Conservation (phyloP, 192 early-diverging fungal species). For the Entomortierella beljakovae region DNA sequence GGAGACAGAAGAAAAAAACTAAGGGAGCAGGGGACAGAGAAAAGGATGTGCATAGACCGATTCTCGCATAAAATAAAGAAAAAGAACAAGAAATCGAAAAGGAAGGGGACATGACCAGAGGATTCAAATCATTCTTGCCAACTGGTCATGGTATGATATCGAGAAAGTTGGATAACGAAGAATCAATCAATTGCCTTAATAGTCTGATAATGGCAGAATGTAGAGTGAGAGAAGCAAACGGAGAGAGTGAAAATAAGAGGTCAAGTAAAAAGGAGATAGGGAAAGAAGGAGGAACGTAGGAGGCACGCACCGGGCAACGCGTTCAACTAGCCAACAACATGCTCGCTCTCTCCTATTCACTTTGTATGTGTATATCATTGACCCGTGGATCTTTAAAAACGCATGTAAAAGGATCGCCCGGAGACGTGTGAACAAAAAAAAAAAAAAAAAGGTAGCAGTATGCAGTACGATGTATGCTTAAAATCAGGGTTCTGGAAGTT, state of each 20-base stretch:
- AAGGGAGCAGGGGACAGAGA: slow-evolving; percentile 23
- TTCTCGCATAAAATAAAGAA: slow-evolving; percentile 7
- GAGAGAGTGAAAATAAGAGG: neutral
- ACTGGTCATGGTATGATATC: neutral
- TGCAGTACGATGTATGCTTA: too few relatives aligned
- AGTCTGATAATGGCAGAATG: neutral
- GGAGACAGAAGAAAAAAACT: slow-evolving; percentile 9
- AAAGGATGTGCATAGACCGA: neutral
- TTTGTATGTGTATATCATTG: too few relatives aligned
- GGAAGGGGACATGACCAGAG: neutral
- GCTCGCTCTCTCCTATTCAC: neutral
- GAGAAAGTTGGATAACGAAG: neutral
- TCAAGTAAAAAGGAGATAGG: neutral
- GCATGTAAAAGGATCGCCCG: neutral
- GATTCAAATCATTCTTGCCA: too few relatives aligned
- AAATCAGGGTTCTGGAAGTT: too few relatives aligned
- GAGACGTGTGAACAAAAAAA: neutral
- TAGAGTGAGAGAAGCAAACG: neutral
- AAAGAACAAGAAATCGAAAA: neutral
- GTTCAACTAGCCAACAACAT: neutral
- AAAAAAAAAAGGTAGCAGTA: neutral
- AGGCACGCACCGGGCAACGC: slow-evolving; percentile 2
- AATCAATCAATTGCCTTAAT: neutral
- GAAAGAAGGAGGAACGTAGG: neutral
- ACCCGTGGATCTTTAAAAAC: neutral